Conservation (phyloP, 2,329 filamentous ascomycete species). For the Monosporascus sp. region DNA sequence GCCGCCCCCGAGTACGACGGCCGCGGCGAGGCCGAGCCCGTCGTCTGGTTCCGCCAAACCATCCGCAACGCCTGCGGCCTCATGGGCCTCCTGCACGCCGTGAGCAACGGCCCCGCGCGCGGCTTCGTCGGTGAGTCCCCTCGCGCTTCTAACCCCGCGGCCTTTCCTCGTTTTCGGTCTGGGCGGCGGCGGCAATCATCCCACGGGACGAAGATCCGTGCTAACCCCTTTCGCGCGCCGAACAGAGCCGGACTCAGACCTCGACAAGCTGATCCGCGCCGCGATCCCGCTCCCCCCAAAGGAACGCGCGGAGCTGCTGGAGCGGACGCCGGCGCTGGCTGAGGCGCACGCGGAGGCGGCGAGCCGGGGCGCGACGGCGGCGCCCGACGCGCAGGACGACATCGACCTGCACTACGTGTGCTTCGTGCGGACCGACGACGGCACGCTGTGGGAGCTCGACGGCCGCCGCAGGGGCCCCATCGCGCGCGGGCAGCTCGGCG, state of each 20-base stretch:
- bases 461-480: slow-evolving; percentile 55
- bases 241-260: slow-evolving; percentile 45
- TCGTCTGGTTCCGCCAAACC: slow-evolving; percentile 92
- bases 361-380: slow-evolving; percentile 68
- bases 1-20: slow-evolving; percentile 59
- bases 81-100: slow-evolving; percentile 81
- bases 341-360: slow-evolving; percentile 75
- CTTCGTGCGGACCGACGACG: slow-evolving; percentile 73
- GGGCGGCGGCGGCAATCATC: slow-evolving; percentile 32
- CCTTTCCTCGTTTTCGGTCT: neutral
- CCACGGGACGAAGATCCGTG: slow-evolving; percentile 11
- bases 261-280: slow-evolving; percentile 61
- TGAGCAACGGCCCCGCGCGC: slow-evolving; percentile 69
- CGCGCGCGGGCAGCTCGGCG: slow-evolving; percentile 47
- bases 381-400: slow-evolving; percentile 72
- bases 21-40: slow-evolving; percentile 64
- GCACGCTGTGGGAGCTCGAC: slow-evolving; percentile 58
- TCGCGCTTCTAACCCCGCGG: neutral
- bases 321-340: slow-evolving; percentile 71
- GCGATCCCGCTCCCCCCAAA: slow-evolving; percentile 66
- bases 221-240: neutral
- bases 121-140: slow-evolving; percentile 49
- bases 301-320: slow-evolving; percentile 68
- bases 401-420: slow-evolving; percentile 96
- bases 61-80: slow-evolving; percentile 91